Base-by-base conservation (phyloP, 768 basidiomycete genomes). In the Rickenella mellea region DNA sequence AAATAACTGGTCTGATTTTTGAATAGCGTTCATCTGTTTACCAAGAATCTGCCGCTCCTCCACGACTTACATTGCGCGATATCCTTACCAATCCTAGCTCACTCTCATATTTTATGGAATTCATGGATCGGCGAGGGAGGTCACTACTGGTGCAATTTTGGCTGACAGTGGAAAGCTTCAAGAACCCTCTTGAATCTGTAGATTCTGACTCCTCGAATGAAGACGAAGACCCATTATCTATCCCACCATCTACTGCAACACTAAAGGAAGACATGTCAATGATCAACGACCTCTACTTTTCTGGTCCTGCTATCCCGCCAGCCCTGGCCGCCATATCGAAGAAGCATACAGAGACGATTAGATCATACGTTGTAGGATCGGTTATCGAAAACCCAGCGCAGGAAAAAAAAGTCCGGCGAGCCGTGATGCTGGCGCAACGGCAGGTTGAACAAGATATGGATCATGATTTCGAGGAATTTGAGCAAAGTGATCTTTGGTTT, bases 81-180 rank as follows among this genome's bases (percentile, higher is more conserved):
- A 73, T 98, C 39, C 76, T 99, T 3, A 68, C 80, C 19, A 92
- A 90, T 51, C 93, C 94, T 0, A 83, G 80, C 27, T 90, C 91
- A 0, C 72, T 98, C 2, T 90, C 88, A 2, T 94, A 96, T 58
- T 88, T 94, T 64, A 92, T 97, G 82, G 96, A 99, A 65, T 96
- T 89, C 53, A 93, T 97, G 89, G 96, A 98, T 51, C 76, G 96
- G 11, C 76, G 85, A 6, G 73, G 79, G 46, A 78, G 84, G 24
- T 86, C 92, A 10, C 55, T 88, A 10, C 76, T 90, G 8, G 89
- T 96, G 3, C 94, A 98, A 49, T 99, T 97, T 62, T 98, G 94
- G 94, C 68, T 98, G 1, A 90, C 91, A 0, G 88, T 97, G 2
- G 92, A 99, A 63, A 90, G 89, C 44, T 94, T 98, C 73, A 97